Conservation (phyloP, 1,139 yeast genomes). For the Sugiyamaella sp. region DNA sequence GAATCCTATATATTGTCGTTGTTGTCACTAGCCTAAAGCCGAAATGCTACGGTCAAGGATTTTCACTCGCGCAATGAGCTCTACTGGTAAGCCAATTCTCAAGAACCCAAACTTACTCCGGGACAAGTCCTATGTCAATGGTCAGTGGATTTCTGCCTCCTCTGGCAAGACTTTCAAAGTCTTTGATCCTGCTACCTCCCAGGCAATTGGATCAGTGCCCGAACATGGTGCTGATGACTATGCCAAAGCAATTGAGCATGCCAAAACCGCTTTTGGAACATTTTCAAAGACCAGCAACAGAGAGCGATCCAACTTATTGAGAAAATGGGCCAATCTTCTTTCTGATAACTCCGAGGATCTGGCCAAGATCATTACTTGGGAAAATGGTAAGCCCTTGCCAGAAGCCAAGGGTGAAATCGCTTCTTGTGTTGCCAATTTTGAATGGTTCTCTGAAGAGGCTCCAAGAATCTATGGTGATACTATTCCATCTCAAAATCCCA, state of each 20-base stretch:
- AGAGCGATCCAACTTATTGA: constrained; percentile 66
- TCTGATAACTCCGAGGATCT: constrained; percentile 70
- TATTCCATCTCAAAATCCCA: constrained; percentile 62
- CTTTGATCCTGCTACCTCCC: constrained; percentile 72
- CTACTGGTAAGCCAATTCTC: constrained; percentile 38
- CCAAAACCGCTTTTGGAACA: constrained; percentile 59
- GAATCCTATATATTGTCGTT: neutral
- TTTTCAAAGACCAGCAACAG: constrained; percentile 63
- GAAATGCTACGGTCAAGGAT: constrained; percentile 13
- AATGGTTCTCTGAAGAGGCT: constrained; percentile 89
- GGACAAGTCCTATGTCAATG: constrained; percentile 65
- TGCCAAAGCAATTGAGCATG: constrained; percentile 55
- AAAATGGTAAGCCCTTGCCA: constrained; percentile 79
- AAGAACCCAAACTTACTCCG: constrained; percentile 60
- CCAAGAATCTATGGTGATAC: constrained; percentile 74
- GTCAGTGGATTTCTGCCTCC: constrained; percentile 63
- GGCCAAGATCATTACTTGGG: constrained; percentile 72
- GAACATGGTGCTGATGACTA: constrained; percentile 56
- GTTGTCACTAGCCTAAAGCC: neutral
- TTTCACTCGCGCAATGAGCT: constrained; percentile 17
- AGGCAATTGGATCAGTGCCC: constrained; percentile 57
- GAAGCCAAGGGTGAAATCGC: constrained; percentile 79
- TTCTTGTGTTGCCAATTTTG: constrained; percentile 78
- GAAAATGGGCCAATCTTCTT: constrained; percentile 64
- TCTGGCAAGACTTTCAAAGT: constrained; percentile 64